Evolutionary conservation across 129 eudicot species (phyloP).

Genomic region (Lonicera japonica): DNA sequence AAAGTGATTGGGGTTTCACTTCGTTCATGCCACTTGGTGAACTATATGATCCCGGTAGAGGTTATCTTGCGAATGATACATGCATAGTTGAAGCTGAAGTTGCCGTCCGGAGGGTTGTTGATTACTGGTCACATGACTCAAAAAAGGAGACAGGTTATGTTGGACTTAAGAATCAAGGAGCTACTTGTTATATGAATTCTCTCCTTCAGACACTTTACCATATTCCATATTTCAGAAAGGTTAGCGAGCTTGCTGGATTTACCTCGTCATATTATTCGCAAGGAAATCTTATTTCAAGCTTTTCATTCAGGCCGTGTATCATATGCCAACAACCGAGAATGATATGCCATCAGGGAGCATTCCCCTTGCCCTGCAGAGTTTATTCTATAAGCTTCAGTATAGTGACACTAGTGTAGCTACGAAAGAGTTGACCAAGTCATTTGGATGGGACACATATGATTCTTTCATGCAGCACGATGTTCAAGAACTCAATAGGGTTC

Average conservation of each 20-base stretch:
- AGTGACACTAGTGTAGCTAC: slow-evolving; percentile 90
- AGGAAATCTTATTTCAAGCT: slow-evolving; percentile 12
- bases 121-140: slow-evolving; percentile 86
- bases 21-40: slow-evolving; percentile 86
- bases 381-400: slow-evolving; percentile 88
- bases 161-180: slow-evolving; percentile 95
- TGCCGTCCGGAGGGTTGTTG: slow-evolving; percentile 70
- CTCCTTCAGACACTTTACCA: slow-evolving; percentile 88
- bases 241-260: slow-evolving; percentile 20
- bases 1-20: slow-evolving; percentile 99
- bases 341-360: slow-evolving; percentile 90
- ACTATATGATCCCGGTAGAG: slow-evolving; percentile 72
- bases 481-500: slow-evolving; percentile 91
- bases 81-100: slow-evolving; percentile 89
- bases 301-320: slow-evolving; percentile 75
- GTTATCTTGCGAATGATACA: slow-evolving; percentile 75
- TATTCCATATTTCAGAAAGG: slow-evolving; percentile 96
- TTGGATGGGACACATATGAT: slow-evolving; percentile 94
- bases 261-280: not conserved
- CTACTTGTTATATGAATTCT: slow-evolving; percentile 96
- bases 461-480: slow-evolving; percentile 97
- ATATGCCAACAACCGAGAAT: slow-evolving; percentile 97
- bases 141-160: slow-evolving; percentile 93
- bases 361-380: slow-evolving; percentile 89
- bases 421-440: slow-evolving; percentile 87